Base-by-base conservation (phyloP, 768 basidiomycete genomes). In the Termitomyces bulborhizus region DNA sequence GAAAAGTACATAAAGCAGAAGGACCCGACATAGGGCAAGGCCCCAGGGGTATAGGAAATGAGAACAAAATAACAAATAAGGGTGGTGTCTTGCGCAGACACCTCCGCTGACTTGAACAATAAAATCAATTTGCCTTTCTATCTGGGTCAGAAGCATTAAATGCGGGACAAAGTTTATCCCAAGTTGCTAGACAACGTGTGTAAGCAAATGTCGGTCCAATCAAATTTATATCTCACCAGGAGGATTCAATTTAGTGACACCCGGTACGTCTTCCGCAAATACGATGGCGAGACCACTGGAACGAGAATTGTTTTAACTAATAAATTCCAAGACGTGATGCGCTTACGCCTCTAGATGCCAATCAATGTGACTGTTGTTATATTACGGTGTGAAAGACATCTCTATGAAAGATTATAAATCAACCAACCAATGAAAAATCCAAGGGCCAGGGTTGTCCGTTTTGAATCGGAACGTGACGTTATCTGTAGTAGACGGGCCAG, bases 401-500 rank as follows among this genome's bases (percentile, higher is more conserved):
- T 32, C 5, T 8, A 18, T 6, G 18, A 36, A 41, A 34, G 6
- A 18, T 37, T 5, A 26, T 13, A 12, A 45, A 41, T 29, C 15
- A 24, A 55, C 69, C 13, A 21, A 74, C 73, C 79, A 81, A 58
- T 80, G 79, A 27, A 80, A 56, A 48, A 78, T 69, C 78, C 76
- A 80, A 4, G 77, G 76, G 3, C 81, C 81, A 36, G 79, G 63
- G 54, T 81, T 81, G 48, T 81, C 74, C 1, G 80, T 80, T 1
- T 62, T 65, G 63, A 81, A 82, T 1, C 81, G 70, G 54, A 84
- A 73, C 0, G 76, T 75, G 18, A 76, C 73, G 52, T 72, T 72
- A 56, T 71, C 71, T 1, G 66, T 69, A 0, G 56, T 53, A 0
- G 46, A 34, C 4, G 51, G 44, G 3, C 74, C 77, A 15, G 64